phyloP scores from a whole-genome alignment of 192 early-diverging fungal genomes.

The Coemansia sp. region DNA sequence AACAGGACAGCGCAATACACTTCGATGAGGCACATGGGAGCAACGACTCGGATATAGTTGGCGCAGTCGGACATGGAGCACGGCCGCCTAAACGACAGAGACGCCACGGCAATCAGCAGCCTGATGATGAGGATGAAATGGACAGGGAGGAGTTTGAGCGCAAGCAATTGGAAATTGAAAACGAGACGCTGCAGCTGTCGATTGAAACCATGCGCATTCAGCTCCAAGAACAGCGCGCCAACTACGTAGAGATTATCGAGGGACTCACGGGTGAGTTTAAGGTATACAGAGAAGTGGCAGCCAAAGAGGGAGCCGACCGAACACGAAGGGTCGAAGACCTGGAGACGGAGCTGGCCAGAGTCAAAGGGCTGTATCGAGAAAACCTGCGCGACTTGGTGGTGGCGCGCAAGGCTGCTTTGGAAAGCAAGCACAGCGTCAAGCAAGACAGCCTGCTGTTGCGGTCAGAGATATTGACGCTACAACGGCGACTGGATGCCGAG shows the following conservation, averaged over 20 bases:
- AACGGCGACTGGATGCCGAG: conserved; percentile 51
- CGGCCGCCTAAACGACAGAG: conserved; percentile 42
- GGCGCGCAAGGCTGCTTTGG: conserved; percentile 38
- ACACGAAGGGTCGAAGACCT: conserved; percentile 31
- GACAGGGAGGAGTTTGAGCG: conserved; percentile 22
- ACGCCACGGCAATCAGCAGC: not conserved
- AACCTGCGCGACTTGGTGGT: conserved; percentile 49
- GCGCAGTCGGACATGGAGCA: conserved; percentile 15
- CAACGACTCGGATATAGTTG: not conserved
- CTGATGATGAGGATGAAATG: conserved; percentile 15
- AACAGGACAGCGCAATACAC: conserved; percentile 18
- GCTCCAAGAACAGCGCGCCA: conserved; percentile 48
- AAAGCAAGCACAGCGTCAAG: conserved; percentile 49
- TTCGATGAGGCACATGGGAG: not conserved
- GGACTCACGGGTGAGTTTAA: conserved; percentile 40
- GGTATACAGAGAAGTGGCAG: conserved; percentile 24
- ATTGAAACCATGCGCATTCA: conserved; percentile 56
- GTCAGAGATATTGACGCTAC: conserved; percentile 49
- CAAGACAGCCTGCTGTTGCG: conserved; percentile 51
- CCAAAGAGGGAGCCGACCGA: conserved; percentile 20
- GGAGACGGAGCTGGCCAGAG: conserved; percentile 38
- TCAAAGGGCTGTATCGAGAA: conserved; percentile 46
- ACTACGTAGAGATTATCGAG: conserved; percentile 49
- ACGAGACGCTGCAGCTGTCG: conserved; percentile 44
- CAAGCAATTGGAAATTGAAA: conserved; percentile 49